These are phyloP conservation scores for Cronartium quercuum DNA, from an alignment of 1,284 basidiomycete genomes.

Conservation along the genomic window DNA sequence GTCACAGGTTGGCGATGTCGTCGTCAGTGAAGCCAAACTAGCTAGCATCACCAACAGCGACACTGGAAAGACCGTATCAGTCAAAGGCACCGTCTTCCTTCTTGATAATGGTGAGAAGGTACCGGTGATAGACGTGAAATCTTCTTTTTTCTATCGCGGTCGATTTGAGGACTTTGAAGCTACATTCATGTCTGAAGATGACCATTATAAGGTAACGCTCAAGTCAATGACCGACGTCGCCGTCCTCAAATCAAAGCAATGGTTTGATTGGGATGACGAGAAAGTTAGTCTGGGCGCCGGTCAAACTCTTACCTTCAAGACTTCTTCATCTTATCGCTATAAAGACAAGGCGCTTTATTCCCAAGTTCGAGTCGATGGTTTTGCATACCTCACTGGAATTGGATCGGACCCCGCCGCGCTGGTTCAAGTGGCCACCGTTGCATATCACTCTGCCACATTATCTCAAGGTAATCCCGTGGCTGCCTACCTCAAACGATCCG, in stretches of 20 bases:
- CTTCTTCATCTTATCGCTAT: conserved; percentile 77
- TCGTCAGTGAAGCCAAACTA: conserved; percentile 81
- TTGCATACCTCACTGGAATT: conserved; percentile 55
- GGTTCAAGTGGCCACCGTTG: conserved; percentile 78
- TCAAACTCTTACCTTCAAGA: conserved; percentile 79
- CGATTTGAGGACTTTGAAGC: conserved; percentile 86
- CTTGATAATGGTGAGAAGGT: conserved; percentile 59
- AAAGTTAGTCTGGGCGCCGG: conserved; percentile 70
- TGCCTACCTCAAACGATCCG: conserved; percentile 86
- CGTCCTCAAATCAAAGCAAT: conserved; percentile 89
- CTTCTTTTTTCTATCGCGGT: conserved; percentile 94
- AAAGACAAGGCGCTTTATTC: conserved; percentile 83
- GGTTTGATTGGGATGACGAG: conserved; percentile 93
- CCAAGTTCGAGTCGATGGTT: conserved; percentile 73
- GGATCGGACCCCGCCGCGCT: conserved; percentile 52
- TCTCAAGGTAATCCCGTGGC: conserved; percentile 88
- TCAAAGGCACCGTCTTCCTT: conserved; percentile 83
- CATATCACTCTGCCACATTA: conserved; percentile 72
- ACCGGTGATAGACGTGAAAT: conserved; percentile 85
- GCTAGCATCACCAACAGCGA: conserved; percentile 83
- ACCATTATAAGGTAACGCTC: conserved; percentile 75
- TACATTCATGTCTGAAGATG: conserved; percentile 87
- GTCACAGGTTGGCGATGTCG: conserved; percentile 70
- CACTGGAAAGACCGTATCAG: conserved; percentile 68
- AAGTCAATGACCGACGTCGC: conserved; percentile 74